These are phyloP conservation scores for Eremothecium sinecaudum DNA, from an alignment of 1,139 yeast genomes.

Conservation along the genomic window DNA sequence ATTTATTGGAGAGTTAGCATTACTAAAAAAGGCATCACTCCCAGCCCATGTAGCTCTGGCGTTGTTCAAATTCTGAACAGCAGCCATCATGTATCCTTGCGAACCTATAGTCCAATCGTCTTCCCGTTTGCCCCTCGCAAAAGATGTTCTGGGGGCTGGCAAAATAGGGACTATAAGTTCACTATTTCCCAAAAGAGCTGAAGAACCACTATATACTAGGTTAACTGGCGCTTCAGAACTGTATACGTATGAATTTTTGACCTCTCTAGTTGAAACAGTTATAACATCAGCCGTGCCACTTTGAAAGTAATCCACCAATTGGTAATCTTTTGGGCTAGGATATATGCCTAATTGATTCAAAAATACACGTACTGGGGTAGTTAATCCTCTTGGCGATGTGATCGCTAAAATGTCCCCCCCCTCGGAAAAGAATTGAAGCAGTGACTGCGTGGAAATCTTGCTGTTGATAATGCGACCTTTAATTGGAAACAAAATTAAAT, in stretches of 20 bases:
- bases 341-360: slow-evolving; percentile 74
- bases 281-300: slow-evolving; percentile 16
- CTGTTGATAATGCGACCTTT: slow-evolving; percentile 37
- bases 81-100: slow-evolving; percentile 71
- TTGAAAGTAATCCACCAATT: slow-evolving; percentile 58
- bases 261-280: slow-evolving; percentile 15
- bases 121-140: slow-evolving; percentile 38
- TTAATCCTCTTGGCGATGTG: slow-evolving; percentile 47
- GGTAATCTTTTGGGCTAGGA: slow-evolving; percentile 71
- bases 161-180: slow-evolving; percentile 64
- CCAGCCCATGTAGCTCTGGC: slow-evolving; percentile 83
- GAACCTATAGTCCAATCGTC: slow-evolving; percentile 77
- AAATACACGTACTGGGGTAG: slow-evolving; percentile 59
- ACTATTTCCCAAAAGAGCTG: slow-evolving; percentile 50
- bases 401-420: slow-evolving; percentile 73
- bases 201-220: slow-evolving; percentile 38
- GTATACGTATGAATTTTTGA: slow-evolving; percentile 21
- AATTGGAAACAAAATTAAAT: slow-evolving; percentile 47
- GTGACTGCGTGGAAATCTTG: slow-evolving; percentile 34
- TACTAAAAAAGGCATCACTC: slow-evolving; percentile 42
- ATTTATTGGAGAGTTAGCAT: slow-evolving; percentile 28
- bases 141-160: slow-evolving; percentile 59
- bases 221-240: slow-evolving; percentile 14
- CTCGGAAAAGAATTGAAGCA: slow-evolving; percentile 45
- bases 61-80: slow-evolving; percentile 69